Evolutionary conservation across 2,329 filamentous ascomycete species (phyloP), one percentile per base, ranked within the genome.

Genomic region (Colletotrichum chlorophyti): DNA sequence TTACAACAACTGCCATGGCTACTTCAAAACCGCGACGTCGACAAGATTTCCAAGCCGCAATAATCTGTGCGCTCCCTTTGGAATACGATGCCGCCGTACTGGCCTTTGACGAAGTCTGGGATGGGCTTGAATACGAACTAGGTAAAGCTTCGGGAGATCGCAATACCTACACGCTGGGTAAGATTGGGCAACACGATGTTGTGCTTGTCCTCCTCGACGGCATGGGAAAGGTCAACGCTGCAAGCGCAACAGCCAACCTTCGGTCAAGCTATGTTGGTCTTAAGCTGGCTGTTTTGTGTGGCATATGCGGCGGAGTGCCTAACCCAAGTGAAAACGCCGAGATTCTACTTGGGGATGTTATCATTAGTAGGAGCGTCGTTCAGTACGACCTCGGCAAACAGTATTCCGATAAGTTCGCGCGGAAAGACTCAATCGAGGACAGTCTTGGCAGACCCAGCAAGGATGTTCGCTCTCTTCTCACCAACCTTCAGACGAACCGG

Each of bases 281-380:
- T 4, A 68, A 64, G 19, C 61, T 79, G 0, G 71, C 61, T 0
- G 24, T 80, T 0, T 40, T 79, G 0, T 71, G 74, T 3, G 77
- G 77, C 0, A 67, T 79, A 3, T 79, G 76, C 40, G 78, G 75
- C 0, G 76, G 72, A 9, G 65, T 73, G 5, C 74, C 75, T 1
- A 23, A 29, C 0, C 42, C 26, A 0, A 4, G 21, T 0, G 27
- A 9, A 9, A 2, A 31, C 1, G 3, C 34, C 1, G 64, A 69
- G 27, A 49, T 67, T 0, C 24, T 72, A 0, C 58, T 76, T 0
- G 73, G 74, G 2, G 71, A 76, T 38, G 71, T 76, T 0, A 59
- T 75, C 7, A 61, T 73, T 27, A 70, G 70, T 48, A 65, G 64
- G 3, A 62, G 41, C 3, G 37, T 73, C 26, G 21, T 73, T 12